Conservation (phyloP, 805 yeast genomes). For the Nakazawaea wyomingensis region DNA sequence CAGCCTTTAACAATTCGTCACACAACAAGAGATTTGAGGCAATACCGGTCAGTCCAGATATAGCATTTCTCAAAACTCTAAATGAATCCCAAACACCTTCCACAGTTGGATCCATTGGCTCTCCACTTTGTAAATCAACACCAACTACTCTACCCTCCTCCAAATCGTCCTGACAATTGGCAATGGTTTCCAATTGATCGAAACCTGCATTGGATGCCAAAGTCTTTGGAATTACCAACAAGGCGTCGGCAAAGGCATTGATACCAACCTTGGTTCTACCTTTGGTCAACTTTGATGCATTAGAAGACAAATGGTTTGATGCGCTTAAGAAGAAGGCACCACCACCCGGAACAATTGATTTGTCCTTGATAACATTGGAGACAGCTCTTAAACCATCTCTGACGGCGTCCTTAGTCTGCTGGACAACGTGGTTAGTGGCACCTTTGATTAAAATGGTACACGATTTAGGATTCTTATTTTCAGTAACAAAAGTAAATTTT, state of each 20-base stretch:
- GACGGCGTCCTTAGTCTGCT: conserved; percentile 94
- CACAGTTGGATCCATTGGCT: conserved; percentile 89
- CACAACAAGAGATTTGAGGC: conserved; percentile 88
- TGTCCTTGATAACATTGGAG: conserved; percentile 83
- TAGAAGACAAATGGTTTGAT: conserved; percentile 54
- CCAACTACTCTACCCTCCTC: conserved; percentile 83
- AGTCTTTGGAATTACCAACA: conserved; percentile 89
- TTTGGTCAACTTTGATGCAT: conserved; percentile 53
- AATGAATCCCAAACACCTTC: conserved; percentile 97
- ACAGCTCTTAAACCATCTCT: conserved; percentile 97
- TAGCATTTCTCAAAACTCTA: conserved; percentile 89
- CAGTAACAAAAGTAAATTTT: conserved; percentile 93
- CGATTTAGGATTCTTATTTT: conserved; percentile 81
- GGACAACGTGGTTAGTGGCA: conserved; percentile 81
- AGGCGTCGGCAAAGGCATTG: conserved; percentile 88
- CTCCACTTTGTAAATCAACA: conserved; percentile 85
- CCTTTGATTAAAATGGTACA: conserved; percentile 92
- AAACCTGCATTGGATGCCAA: conserved; percentile 88
- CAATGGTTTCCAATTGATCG: conserved; percentile 84
- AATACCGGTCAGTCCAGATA: conserved; percentile 89
- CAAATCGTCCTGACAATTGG: conserved; percentile 85
- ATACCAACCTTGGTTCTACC: conserved; percentile 90
- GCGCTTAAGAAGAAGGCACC: conserved; percentile 93
- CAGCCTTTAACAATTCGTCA: conserved; percentile 96
- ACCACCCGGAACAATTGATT: conserved; percentile 88